Conservation (phyloP, 495 filamentous ascomycete genomes). For the Hyphodiscus hymeniophilus region DNA sequence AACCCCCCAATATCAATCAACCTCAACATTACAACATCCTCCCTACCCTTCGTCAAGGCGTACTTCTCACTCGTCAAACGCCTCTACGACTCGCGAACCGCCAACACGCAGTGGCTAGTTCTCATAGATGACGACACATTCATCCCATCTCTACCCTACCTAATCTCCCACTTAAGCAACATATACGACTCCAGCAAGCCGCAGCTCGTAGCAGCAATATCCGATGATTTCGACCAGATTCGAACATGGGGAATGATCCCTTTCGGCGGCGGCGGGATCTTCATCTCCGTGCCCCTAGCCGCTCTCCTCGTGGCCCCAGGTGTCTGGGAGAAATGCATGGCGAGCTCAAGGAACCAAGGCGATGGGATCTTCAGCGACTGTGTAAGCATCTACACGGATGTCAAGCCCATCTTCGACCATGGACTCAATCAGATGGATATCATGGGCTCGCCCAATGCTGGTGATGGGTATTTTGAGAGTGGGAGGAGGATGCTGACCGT, state of each 20-base stretch:
- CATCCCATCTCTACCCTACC: constrained; percentile 51
- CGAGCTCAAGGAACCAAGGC: constrained; percentile 9
- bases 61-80: constrained; percentile 56
- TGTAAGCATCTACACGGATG: constrained; percentile 2
- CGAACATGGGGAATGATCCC: constrained; percentile 55
- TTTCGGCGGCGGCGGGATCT: constrained; percentile 63
- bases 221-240: constrained; percentile 54
- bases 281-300: constrained; percentile 53
- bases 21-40: constrained; percentile 45
- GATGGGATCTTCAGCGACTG: constrained; percentile 18
- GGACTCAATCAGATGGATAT: constrained; percentile 40
- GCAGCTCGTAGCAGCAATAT: constrained; percentile 53
- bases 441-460: constrained; percentile 27
- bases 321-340: constrained; percentile 11
- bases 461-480: constrained; percentile 46
- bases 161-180: constrained; percentile 40
- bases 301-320: constrained; percentile 40
- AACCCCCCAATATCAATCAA: constrained; percentile 35
- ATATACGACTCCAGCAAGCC: constrained; percentile 42
- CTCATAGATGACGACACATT: constrained; percentile 71
- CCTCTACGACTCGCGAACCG: constrained; percentile 42
- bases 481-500: constrained; percentile 45
- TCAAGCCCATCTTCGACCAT: constrained; percentile 9
- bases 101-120: constrained; percentile 53
- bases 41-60: constrained; percentile 49